Base-by-base conservation (phyloP, 495 filamentous ascomycete species). In the Aspergillus ostianus region DNA sequence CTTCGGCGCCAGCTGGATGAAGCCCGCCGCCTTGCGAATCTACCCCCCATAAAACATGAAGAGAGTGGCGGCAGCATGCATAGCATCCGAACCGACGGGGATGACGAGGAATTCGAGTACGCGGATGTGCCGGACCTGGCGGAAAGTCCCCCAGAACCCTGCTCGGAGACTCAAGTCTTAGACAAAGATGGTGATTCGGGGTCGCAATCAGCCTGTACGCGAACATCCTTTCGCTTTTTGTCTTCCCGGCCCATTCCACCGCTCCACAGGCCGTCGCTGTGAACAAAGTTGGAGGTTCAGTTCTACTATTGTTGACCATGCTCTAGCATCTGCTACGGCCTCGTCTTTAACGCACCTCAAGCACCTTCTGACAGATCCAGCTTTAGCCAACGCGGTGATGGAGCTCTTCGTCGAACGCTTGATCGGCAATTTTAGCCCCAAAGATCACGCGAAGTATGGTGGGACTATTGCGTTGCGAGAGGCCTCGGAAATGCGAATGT, bases 381-480 rank as follows among this genome's bases (percentile, higher is more conserved):
- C 47, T 8, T 21, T 58, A 30, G 63, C 63, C 17, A 52, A 27
- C 21, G 48, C 57, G 4, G 18, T 67, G 27, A 48, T 66, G 29
- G 68, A 70, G 45, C 29, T 66, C 7, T 65, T 66, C 27, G 60
- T 70, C 36, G 65, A 65, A 20, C 65, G 64, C 7, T 47, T 70
- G 30, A 64, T 70, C 19, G 58, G 59, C 19, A 59, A 60, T 15
- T 70, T 70, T 51, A 65, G 65, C 26, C 68, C 68, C 5, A 9
- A 17, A 18, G 59, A 64, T 54, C 58, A 62, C 20, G 20, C 46
- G 17, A 59, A 56, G 47, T 63, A 44, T 36, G 57, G 55, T 30
- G 63, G 65, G 15, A 63, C 60, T 17, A 64, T 70, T 26, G 65
- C 61, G 10, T 56, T 70, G 41, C 68, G 65, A 3, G 55, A 63